Percentiles rank a stretch among this genome's conserved stretches.
Evolutionary conservation across 2,329 filamentous ascomycete species (phyloP).

Genomic region (Ceratocystis destructans): DNA sequence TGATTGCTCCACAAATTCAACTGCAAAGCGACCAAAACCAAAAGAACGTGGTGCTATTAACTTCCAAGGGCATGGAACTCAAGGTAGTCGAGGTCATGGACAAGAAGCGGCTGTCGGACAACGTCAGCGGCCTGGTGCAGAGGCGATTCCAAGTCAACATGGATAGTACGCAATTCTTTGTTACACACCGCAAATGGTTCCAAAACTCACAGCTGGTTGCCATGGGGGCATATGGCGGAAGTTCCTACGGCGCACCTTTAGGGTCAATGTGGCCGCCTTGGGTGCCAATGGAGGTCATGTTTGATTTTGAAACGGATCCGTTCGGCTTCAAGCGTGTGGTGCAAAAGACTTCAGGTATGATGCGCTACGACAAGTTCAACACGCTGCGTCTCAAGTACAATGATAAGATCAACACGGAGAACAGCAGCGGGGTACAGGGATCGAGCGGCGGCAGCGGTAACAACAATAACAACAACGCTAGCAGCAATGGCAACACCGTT

Average conservation of each 20-base stretch:
- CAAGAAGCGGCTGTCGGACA: slow-evolving; percentile 79
- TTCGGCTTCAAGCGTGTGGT: slow-evolving; percentile 98
- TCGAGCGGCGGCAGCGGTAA: neutral
- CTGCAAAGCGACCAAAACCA: slow-evolving; percentile 96
- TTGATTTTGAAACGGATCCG: slow-evolving; percentile 83
- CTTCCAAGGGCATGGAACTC: slow-evolving; percentile 93
- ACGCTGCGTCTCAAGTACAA: slow-evolving; percentile 93
- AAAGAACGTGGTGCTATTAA: slow-evolving; percentile 91
- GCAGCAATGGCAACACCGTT: neutral
- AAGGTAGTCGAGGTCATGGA: slow-evolving; percentile 98
- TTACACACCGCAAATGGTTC: slow-evolving; percentile 87
- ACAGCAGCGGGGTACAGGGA: slow-evolving; percentile 24
- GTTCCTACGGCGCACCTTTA: slow-evolving; percentile 72
- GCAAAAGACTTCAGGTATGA: slow-evolving; percentile 85
- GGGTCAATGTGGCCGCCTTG: slow-evolving; percentile 93
- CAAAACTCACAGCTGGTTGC: slow-evolving; percentile 61
- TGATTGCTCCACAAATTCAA: slow-evolving; percentile 96
- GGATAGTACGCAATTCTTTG: slow-evolving; percentile 97
- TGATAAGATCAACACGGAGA: slow-evolving; percentile 67
- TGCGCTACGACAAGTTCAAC: slow-evolving; percentile 97
- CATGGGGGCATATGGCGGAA: slow-evolving; percentile 66
- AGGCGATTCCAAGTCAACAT: slow-evolving; percentile 86
- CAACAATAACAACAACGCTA: neutral
- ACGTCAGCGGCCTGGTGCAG: slow-evolving; percentile 89
- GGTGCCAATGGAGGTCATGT: slow-evolving; percentile 98